These are phyloP conservation scores for Arthrobotrys pseudoclavata DNA, from an alignment of 2,329 filamentous ascomycete genomes.

Conservation along the genomic window DNA sequence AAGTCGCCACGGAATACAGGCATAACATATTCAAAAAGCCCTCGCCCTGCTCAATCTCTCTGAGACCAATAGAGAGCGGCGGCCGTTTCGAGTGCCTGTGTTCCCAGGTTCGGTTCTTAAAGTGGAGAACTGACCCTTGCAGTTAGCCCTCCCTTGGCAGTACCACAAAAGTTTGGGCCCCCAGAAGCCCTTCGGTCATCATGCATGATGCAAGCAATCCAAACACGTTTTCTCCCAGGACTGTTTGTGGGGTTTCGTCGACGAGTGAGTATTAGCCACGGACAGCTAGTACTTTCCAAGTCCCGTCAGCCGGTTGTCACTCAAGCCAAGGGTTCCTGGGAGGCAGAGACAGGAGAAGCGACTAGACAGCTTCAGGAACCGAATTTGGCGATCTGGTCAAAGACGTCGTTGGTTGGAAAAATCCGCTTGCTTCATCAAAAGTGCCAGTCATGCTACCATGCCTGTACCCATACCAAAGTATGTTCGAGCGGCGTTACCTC, in stretches of 20 bases:
- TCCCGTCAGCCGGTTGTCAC: conserved; percentile 27
- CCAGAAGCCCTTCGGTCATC: conserved; percentile 57
- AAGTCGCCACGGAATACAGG: conserved; percentile 24
- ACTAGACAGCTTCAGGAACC: conserved; percentile 53
- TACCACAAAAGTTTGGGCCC: conserved; percentile 44
- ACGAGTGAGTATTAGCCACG: conserved; percentile 28
- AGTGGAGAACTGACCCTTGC: conserved; percentile 49
- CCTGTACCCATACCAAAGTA: conserved; percentile 6
- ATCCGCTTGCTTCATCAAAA: conserved; percentile 45
- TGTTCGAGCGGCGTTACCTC: conserved; percentile 15
- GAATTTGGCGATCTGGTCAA: conserved; percentile 41
- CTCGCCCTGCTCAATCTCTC: conserved; percentile 20
- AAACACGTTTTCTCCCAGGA: conserved; percentile 49
- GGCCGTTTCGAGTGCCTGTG: conserved; percentile 40
- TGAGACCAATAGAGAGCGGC: conserved; percentile 31
- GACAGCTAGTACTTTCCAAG: conserved; percentile 50
- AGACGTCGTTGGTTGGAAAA: conserved; percentile 24
- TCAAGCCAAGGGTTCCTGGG: conserved; percentile 52
- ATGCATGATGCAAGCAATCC: conserved; percentile 58
- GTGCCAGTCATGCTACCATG: not conserved
- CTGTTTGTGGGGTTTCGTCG: conserved; percentile 41
- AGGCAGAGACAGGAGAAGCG: conserved; percentile 31
- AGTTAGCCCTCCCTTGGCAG: conserved; percentile 55
- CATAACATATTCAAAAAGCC: conserved; percentile 11
- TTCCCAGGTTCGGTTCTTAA: conserved; percentile 31